phyloP scores from a whole-genome alignment of 2,329 filamentous ascomycete species.

The Chalaropsis thielavioides region DNA sequence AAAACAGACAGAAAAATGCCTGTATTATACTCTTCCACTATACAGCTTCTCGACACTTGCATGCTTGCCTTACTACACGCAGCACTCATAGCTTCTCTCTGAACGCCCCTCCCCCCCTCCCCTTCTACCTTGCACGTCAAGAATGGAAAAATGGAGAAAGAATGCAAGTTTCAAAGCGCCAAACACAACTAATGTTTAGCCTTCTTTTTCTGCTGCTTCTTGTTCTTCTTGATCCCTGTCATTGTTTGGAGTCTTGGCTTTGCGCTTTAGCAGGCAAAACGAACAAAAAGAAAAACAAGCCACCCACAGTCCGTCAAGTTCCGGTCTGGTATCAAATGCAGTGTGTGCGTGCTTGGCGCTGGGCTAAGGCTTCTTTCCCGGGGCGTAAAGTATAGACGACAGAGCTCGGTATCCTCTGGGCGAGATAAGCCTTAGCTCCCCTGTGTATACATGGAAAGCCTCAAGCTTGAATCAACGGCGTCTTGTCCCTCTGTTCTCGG shows the following conservation, averaged over 20 bases:
- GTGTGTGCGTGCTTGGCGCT: neutral
- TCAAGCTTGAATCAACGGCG: neutral
- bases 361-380: neutral
- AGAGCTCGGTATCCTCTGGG: neutral
- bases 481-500: neutral
- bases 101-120: neutral
- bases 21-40: neutral
- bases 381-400: neutral
- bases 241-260: neutral
- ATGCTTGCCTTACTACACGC: too few species aligned
- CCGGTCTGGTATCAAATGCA: neutral
- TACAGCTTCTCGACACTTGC: neutral
- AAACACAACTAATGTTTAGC: neutral
- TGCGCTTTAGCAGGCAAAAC: neutral
- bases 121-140: neutral
- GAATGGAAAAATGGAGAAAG: constrained; percentile 1
- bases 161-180: neutral
- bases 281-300: neutral
- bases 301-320: neutral
- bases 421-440: neutral
- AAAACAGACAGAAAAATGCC: neutral
- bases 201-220: neutral
- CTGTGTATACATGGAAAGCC: neutral
- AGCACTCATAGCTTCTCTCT: neutral
- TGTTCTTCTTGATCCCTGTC: neutral